A percentile compares a stretch with the other conserved stretches of the same genome.
phyloP scores from a whole-genome alignment of 257 asterid genomes.

The Solanum bulbocastanum region DNA sequence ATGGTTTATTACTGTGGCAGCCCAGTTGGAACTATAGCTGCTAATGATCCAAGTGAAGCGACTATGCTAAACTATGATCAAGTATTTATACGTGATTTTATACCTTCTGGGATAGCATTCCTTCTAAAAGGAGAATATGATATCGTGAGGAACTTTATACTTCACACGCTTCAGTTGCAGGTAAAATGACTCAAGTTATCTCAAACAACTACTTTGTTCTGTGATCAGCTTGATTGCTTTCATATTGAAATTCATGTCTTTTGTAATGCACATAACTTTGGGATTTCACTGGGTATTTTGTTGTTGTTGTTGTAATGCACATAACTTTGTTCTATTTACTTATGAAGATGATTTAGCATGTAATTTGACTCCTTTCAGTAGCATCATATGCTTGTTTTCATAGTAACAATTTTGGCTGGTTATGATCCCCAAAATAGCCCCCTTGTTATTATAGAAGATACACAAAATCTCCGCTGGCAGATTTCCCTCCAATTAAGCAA shows the following conservation, averaged over 20 bases:
- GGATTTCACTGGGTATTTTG: background rate
- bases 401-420: background rate
- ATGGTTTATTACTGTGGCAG: slow-evolving; percentile 64
- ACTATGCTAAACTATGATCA: slow-evolving; percentile 74
- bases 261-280: background rate
- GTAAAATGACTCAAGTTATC: slow-evolving; percentile 19
- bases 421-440: background rate
- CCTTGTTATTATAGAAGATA: background rate
- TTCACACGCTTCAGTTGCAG: slow-evolving; percentile 93
- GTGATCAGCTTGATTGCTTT: background rate
- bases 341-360: background rate
- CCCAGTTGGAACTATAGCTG: slow-evolving; percentile 88
- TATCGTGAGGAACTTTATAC: slow-evolving; percentile 69
- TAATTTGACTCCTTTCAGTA: background rate
- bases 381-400: background rate
- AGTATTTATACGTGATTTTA: slow-evolving; percentile 80
- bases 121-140: slow-evolving; percentile 80
- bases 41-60: slow-evolving; percentile 75
- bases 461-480: background rate
- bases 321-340: background rate
- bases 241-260: background rate
- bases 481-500: background rate
- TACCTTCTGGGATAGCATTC: slow-evolving; percentile 88
- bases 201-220: background rate
- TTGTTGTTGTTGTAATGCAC: background rate